Evolutionary conservation across 108 stramenopile genomes (phyloP).

Genomic region (Cyclotella cryptica): DNA sequence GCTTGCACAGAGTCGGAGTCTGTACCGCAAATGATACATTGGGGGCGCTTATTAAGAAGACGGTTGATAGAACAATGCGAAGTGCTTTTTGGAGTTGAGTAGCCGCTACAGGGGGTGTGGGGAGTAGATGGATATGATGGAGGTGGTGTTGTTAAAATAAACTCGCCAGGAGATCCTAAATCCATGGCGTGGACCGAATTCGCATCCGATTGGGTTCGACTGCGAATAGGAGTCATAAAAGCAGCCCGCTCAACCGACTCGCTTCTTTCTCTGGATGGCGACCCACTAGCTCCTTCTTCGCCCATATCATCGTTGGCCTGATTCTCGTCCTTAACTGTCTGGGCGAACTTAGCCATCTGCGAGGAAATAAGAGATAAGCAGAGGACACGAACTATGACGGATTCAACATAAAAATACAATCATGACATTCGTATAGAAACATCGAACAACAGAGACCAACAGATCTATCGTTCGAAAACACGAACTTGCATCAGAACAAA

Average conservation of each 20-base stretch:
- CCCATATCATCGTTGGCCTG: conserved; percentile 58
- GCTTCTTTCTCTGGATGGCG: conserved; percentile 48
- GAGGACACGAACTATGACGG: too few species aligned
- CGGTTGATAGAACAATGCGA: conserved; percentile 28
- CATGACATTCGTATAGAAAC: too few species aligned
- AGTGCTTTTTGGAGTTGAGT: conserved; percentile 19
- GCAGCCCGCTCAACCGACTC: conserved; percentile 2
- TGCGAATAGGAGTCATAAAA: conserved; percentile 41
- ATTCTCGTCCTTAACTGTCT: conserved; percentile 37
- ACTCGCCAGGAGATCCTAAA: conserved; percentile 27
- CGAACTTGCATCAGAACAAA: too few species aligned
- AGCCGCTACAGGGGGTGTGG: conserved; percentile 9
- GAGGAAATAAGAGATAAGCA: too few species aligned
- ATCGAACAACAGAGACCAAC: too few species aligned
- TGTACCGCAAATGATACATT: conserved; percentile 79
- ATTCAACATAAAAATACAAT: too few species aligned
- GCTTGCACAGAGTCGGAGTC: conserved; percentile 41
- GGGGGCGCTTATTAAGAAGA: conserved; percentile 67
- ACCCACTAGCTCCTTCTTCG: conserved; percentile 18
- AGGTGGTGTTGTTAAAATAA: conserved; percentile 36
- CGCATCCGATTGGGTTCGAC: conserved; percentile 14
- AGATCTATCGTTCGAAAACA: too few species aligned
- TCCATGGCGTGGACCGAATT: conserved; percentile 31
- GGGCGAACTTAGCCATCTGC: conserved; percentile 80
- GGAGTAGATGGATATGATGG: conserved; percentile 46